Conservation (phyloP, 768 basidiomycete genomes). For the Mycena galopus region DNA sequence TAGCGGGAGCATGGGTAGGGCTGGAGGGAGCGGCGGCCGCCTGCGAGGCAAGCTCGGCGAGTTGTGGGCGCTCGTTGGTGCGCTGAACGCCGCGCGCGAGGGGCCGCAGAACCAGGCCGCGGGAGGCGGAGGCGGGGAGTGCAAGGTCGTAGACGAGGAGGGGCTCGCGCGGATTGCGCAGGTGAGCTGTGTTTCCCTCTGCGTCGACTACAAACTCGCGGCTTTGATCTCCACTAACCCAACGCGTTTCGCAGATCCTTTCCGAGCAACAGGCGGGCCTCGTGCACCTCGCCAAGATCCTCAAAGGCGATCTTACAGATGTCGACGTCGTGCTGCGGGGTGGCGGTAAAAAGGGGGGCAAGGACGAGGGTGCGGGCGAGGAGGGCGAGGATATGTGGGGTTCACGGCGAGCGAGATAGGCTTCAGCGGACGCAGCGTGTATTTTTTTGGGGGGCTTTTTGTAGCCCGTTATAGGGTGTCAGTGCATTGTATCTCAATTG, state of each 20-base stretch:
- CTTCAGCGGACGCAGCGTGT: too few species aligned
- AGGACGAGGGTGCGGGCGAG: not conserved
- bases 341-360: slow-evolving; percentile 31
- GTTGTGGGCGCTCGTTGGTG: slow-evolving; percentile 87
- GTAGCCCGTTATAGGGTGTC: too few species aligned
- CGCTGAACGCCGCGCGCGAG: slow-evolving; percentile 73
- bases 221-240: not conserved
- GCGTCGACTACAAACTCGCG: too few species aligned
- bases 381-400: too few species aligned
- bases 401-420: too few species aligned
- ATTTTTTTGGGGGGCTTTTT: too few species aligned
- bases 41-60: slow-evolving; percentile 84
- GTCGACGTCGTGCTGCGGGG: slow-evolving; percentile 72
- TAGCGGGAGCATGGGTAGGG: too few species aligned
- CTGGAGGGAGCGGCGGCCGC: slow-evolving; percentile 62
- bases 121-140: slow-evolving; percentile 32
- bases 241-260: slow-evolving; percentile 64
- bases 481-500: too few species aligned
- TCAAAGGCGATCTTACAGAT: slow-evolving; percentile 75
- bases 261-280: slow-evolving; percentile 84
- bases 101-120: not conserved
- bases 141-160: slow-evolving; percentile 72
- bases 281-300: slow-evolving; percentile 81
- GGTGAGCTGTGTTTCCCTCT: slow-evolving; percentile 51
- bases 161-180: slow-evolving; percentile 82